Evolutionary conservation across 2,329 filamentous ascomycete species (phyloP), one percentile per base, ranked within the genome.

Genomic region (Fusarium lateritium): DNA sequence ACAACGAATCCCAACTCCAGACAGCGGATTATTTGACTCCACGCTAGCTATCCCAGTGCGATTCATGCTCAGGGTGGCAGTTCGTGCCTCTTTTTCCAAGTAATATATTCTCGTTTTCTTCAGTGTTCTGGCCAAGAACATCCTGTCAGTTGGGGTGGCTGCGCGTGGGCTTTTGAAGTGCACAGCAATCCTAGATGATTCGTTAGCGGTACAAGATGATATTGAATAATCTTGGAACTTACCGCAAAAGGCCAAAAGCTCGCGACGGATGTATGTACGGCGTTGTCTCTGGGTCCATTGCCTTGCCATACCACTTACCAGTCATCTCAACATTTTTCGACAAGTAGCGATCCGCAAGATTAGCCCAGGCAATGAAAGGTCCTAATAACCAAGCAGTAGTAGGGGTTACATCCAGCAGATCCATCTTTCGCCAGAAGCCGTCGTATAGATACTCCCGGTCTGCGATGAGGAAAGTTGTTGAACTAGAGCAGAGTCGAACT

Each of bases 101-200:
- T 5, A 3, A 4, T 11, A 11, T 14, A 50, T 17, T 19, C 47
- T 19, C 24, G 50, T 34, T 2, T 42, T 43, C 14, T 44, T 22
- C 6, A 61, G 21, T 10, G 28, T 21, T 10, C 26, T 31, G 22
- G 28, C 28, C 1, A 61, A 17, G 13, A 4, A 22, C 21, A 4
- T 9, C 24, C 24, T 44, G 17, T 31, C 50, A 11, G 26, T 21
- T 13, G 22, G 15, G 15, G n/a, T 49, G 38, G 26, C 21, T 33
- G 34, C 15, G 38, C 64, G 53, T 13, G 60, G 64, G 14, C 60
- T 67, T 39, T 56, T 43, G 8, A 64, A 67, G 39, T 67, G 49
- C 1, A 13, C 34, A 1, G 64, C 64, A 9, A 67, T 44, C 2
- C 60, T 64, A 14, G 3, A n/a, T 50, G 7, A 10, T 10, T 15